phyloP scores from a whole-genome alignment of 768 basidiomycete species.

The Pleurotus citrinopileatus region DNA sequence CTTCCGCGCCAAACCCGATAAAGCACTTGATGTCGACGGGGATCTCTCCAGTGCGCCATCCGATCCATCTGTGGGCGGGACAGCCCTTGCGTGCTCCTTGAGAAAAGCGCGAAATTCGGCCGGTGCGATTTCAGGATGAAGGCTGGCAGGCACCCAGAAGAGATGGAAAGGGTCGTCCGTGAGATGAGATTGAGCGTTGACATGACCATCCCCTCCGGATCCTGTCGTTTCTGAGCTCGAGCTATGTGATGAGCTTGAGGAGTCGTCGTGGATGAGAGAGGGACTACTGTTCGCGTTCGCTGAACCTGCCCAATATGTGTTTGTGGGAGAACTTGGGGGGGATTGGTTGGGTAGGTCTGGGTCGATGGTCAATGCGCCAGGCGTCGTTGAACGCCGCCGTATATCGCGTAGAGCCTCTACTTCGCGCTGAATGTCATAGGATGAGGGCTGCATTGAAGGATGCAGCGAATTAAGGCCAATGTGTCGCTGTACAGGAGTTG shows the following conservation, averaged over 20 bases:
- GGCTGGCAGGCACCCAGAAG: constrained; percentile 97
- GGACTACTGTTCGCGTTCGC: constrained; percentile 20
- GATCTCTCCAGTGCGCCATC: constrained; percentile 35
- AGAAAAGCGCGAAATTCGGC: constrained; percentile 94
- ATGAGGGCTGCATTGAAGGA: constrained; percentile 63
- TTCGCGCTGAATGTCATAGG: constrained; percentile 84
- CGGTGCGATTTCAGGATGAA: constrained; percentile 97
- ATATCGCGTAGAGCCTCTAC: constrained; percentile 85
- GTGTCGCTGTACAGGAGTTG: constrained; percentile 4
- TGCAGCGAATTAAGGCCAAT: not conserved
- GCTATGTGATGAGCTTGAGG: constrained; percentile 34
- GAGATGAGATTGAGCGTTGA: constrained; percentile 22
- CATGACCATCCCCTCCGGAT: constrained; percentile 27
- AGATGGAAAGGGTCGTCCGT: constrained; percentile 83
- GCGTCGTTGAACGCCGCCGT: constrained; percentile 77
- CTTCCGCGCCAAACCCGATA: constrained; percentile 69
- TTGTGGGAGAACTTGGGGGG: constrained; percentile 55
- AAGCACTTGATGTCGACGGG: constrained; percentile 38
- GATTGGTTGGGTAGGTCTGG: constrained; percentile 85
- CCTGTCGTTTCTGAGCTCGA: constrained; percentile 13
- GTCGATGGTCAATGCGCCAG: constrained; percentile 82
- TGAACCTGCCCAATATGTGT: constrained; percentile 46
- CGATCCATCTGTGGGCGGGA: constrained; percentile 50
- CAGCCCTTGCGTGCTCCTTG: constrained; percentile 81
- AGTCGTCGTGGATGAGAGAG: constrained; percentile 41